Conservation (phyloP, 1,284 basidiomycete genomes). For the Serendipita sp. region DNA sequence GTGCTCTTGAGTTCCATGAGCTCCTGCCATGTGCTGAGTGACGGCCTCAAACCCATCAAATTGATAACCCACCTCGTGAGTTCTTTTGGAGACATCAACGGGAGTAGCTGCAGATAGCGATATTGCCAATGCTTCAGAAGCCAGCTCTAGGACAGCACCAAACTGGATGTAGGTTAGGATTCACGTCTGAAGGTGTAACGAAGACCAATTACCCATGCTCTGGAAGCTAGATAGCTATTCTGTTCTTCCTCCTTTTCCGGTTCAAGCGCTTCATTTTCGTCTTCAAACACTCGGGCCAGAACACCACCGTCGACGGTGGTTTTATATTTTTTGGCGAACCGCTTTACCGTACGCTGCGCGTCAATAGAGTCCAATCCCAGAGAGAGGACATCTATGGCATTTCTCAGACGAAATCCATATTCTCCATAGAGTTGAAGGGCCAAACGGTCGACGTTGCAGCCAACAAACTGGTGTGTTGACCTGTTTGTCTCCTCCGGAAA, state of each 20-base stretch:
- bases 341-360: not conserved
- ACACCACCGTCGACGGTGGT: not conserved
- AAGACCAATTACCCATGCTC: not conserved
- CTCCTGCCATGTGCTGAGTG: not conserved
- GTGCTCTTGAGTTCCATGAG: not conserved
- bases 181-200: not conserved
- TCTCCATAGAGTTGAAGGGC: slow-evolving; percentile 5
- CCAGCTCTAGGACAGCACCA: not conserved
- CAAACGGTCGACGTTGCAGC: not conserved
- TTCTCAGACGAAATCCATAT: not conserved
- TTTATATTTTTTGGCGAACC: not conserved
- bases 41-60: not conserved
- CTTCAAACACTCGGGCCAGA: not conserved
- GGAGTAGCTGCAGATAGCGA: not conserved
- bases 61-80: not conserved
- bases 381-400: not conserved
- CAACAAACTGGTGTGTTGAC: not conserved
- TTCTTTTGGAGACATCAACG: not conserved
- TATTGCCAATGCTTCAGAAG: not conserved
- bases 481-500: not conserved
- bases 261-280: not conserved
- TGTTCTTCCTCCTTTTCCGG: not conserved
- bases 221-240: not conserved
- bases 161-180: not conserved
- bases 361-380: not conserved